phyloP scores from a whole-genome alignment of 129 eudicot genomes.

The Flaveria bidentis region DNA sequence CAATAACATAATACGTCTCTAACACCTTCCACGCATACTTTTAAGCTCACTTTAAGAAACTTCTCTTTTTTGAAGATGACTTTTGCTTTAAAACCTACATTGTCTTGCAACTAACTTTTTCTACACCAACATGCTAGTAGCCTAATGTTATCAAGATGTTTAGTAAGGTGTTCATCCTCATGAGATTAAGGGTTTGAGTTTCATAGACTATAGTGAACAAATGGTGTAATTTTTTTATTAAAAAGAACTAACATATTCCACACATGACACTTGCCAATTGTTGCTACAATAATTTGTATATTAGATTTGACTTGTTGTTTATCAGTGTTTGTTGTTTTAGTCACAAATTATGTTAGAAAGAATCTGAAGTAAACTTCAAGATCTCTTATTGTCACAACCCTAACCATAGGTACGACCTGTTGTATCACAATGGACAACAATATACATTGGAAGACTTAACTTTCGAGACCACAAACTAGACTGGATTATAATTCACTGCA shows the following conservation, averaged over 20 bases:
- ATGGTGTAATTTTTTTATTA: too few relatives aligned
- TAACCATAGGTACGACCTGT: too few relatives aligned
- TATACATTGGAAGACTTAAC: too few relatives aligned
- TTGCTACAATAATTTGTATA: not conserved
- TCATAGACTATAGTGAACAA: too few relatives aligned
- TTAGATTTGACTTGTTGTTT: not conserved
- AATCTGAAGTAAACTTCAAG: not conserved
- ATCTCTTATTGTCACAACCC: not conserved
- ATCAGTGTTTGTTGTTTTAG: not conserved
- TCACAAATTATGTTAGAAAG: not conserved
- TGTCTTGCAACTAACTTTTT: slow-evolving; percentile 1
- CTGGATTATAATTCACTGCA: too few relatives aligned
- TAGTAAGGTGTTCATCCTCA: too few relatives aligned
- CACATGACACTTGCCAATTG: not conserved
- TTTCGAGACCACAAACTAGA: too few relatives aligned
- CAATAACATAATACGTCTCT: not conserved
- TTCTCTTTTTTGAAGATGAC: not conserved
- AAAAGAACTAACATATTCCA: not conserved
- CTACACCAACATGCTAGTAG: too few relatives aligned
- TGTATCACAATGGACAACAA: too few relatives aligned
- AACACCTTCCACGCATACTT: not conserved
- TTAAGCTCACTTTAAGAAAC: not conserved
- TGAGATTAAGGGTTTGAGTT: too few relatives aligned
- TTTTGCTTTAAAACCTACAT: not conserved
- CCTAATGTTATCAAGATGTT: too few relatives aligned